Evolutionary conservation across 108 stramenopile species (phyloP).

Genomic region (Skeletonema grethae): DNA sequence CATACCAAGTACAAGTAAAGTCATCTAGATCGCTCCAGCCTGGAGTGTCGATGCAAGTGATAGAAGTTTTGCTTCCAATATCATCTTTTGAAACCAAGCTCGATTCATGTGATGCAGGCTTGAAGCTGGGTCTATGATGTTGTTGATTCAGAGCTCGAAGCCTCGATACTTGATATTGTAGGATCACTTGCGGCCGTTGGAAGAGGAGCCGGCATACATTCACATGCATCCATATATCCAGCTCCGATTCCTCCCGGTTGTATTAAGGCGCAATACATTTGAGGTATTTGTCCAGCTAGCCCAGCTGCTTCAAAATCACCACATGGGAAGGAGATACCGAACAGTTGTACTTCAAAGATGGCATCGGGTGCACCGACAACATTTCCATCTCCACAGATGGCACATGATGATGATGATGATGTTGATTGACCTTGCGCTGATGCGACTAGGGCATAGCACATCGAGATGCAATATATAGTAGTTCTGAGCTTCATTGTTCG

Average conservation of each 20-base stretch:
- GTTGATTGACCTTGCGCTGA: too few species aligned
- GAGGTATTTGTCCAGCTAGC: too few species aligned
- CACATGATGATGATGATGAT: not conserved
- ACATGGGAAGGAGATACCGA: not conserved
- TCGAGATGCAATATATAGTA: too few species aligned
- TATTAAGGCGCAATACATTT: too few species aligned
- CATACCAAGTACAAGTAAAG: not conserved
- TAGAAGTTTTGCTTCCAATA: not conserved
- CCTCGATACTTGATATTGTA: too few species aligned
- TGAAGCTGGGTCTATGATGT: not conserved
- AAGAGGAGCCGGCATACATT: not conserved
- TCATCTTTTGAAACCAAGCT: not conserved
- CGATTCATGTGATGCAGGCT: not conserved
- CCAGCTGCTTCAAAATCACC: not conserved
- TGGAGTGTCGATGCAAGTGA: slow-evolving; percentile 4
- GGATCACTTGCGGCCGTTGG: not conserved
- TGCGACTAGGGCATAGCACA: too few species aligned
- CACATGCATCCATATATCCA: not conserved
- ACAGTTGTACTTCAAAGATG: not conserved
- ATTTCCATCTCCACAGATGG: not conserved
- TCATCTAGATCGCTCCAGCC: not conserved
- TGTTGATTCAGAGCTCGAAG: not conserved
- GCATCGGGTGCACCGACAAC: not conserved
- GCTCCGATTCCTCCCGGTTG: too few species aligned
- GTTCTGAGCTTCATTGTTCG: too few species aligned